Conservation (phyloP, 257 asterid genomes). For the Lantana camara region DNA sequence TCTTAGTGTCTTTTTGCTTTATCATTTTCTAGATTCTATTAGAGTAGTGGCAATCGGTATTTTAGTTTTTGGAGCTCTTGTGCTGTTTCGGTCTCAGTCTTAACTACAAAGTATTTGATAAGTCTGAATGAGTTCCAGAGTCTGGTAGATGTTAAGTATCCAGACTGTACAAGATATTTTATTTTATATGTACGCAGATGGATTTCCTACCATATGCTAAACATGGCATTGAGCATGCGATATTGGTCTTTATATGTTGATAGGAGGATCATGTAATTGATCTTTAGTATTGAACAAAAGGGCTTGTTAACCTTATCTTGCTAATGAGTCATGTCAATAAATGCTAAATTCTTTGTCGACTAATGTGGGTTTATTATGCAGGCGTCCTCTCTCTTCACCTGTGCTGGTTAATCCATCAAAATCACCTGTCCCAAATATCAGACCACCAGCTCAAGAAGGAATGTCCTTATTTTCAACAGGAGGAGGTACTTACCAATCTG, state of each 20-base stretch:
- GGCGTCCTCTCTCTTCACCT: slow-evolving; percentile 47
- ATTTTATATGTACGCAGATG: neutral
- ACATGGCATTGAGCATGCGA: slow-evolving; percentile 17
- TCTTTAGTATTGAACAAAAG: slow-evolving; percentile 1
- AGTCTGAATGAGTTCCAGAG: slow-evolving; percentile 6
- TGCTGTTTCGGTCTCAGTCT: neutral
- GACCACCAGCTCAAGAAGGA: slow-evolving; percentile 40
- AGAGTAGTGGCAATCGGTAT: neutral
- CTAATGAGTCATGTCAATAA: neutral
- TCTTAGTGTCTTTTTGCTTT: slow-evolving; percentile 13
- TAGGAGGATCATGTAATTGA: slow-evolving; percentile 17
- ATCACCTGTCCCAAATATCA: slow-evolving; percentile 34
- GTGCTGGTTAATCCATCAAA: slow-evolving; percentile 44
- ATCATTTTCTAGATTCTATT: slow-evolving; percentile 10
- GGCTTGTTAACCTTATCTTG: neutral
- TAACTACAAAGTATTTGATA: neutral
- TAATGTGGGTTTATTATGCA: slow-evolving; percentile 38
- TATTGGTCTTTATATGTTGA: slow-evolving; percentile 8
- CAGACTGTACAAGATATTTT: neutral
- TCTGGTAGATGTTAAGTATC: neutral
- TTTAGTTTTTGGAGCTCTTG: neutral
- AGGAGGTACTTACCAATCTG: slow-evolving; percentile 42
- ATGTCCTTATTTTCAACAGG: slow-evolving; percentile 31
- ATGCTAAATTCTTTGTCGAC: slow-evolving; percentile 10
- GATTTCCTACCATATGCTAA: neutral